These are phyloP conservation scores for Paecilomyces sp. DNA, from an alignment of 2,329 filamentous ascomycete genomes.

Conservation along the genomic window DNA sequence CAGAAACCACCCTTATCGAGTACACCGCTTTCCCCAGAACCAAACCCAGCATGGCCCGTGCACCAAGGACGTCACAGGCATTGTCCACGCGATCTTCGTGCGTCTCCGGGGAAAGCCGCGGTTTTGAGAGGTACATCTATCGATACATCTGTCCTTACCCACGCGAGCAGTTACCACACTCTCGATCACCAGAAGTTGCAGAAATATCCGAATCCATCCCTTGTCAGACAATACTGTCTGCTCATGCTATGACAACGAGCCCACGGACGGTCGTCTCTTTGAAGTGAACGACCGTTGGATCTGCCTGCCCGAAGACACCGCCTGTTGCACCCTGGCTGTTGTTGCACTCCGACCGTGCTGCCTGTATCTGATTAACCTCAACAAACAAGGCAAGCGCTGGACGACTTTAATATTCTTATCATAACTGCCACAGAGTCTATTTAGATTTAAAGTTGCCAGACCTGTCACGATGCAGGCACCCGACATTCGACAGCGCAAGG, in stretches of 20 bases:
- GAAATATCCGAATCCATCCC: background rate
- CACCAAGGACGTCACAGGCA: background rate
- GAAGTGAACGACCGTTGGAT: background rate
- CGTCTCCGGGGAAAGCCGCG: background rate
- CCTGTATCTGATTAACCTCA: background rate
- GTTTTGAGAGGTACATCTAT: background rate
- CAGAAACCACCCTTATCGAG: background rate
- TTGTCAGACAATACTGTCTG: background rate
- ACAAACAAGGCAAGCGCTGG: background rate
- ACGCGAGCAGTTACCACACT: background rate
- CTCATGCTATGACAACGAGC: background rate
- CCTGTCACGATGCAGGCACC: slow-evolving; percentile 19
- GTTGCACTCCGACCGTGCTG: background rate
- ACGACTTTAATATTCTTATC: background rate
- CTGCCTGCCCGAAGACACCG: background rate
- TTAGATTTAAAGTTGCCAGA: background rate
- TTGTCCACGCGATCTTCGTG: background rate
- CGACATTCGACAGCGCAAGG: slow-evolving; percentile 26
- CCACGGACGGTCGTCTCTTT: background rate
- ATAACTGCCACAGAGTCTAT: background rate
- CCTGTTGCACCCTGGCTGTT: no score
- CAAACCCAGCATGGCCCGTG: background rate
- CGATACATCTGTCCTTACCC: background rate
- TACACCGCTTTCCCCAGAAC: background rate
- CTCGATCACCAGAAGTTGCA: background rate